These are phyloP conservation scores for Xylona heveae DNA, from an alignment of 495 filamentous ascomycete genomes.

Conservation along the genomic window DNA sequence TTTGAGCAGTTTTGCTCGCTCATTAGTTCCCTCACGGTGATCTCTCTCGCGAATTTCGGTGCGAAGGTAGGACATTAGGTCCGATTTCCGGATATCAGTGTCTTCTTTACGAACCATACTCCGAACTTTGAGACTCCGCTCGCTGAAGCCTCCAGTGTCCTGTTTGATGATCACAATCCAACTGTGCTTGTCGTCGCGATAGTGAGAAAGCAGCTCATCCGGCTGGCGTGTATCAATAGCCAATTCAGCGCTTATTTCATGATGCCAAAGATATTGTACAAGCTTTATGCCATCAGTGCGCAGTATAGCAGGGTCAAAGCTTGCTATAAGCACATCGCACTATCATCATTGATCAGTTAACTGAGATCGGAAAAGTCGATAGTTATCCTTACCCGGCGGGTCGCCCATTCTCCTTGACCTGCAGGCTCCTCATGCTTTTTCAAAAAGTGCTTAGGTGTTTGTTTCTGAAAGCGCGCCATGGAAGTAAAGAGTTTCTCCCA, in stretches of 20 bases:
- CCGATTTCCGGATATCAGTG: constrained; percentile 48
- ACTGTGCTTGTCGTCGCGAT: constrained; percentile 50
- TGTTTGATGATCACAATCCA: constrained; percentile 81
- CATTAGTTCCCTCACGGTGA: constrained; percentile 27
- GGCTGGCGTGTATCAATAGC: constrained; percentile 47
- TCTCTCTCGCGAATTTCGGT: constrained; percentile 64
- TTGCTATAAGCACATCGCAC: constrained; percentile 80
- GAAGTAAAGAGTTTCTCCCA: constrained; percentile 58
- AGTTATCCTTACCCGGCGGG: constrained; percentile 32
- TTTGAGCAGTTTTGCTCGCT: constrained; percentile 13
- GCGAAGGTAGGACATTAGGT: constrained; percentile 65
- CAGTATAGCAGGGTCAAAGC: constrained; percentile 58
- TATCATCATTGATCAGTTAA: constrained; percentile 11
- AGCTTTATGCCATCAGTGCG: constrained; percentile 55
- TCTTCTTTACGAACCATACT: constrained; percentile 62
- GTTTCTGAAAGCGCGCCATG: constrained; percentile 43
- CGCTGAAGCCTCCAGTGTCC: constrained; percentile 32
- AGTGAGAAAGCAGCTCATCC: constrained; percentile 47
- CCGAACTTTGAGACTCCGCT: constrained; percentile 52
- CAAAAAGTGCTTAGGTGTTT: constrained; percentile 33
- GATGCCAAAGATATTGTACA: constrained; percentile 58
- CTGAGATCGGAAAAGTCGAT: background rate
- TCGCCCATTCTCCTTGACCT: constrained; percentile 26
- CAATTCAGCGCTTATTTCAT: constrained; percentile 78
- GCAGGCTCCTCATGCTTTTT: constrained; percentile 35